These are phyloP conservation scores for Durio zibethinus DNA, from an alignment of 345 rosid genomes.

Conservation along the genomic window DNA sequence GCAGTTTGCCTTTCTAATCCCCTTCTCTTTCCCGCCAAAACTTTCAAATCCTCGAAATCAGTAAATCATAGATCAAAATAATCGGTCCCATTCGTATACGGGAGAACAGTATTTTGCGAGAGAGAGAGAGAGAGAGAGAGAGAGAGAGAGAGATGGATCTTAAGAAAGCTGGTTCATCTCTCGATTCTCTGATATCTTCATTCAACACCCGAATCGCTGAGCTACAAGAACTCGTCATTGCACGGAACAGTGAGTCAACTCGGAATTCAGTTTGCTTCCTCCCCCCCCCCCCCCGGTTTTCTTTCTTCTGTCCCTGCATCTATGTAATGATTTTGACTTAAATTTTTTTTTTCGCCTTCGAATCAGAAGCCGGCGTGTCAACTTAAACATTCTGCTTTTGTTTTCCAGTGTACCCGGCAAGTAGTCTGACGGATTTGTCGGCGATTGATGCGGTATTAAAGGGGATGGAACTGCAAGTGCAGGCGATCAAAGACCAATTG, in stretches of 20 bases:
- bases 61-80: background rate
- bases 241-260: constrained; percentile 68
- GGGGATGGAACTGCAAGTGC: constrained; percentile 81
- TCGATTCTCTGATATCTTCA: constrained; percentile 61
- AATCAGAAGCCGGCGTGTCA: background rate
- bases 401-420: constrained; percentile 74
- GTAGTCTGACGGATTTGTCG: constrained; percentile 58
- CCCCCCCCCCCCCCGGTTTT: background rate
- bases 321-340: background rate
- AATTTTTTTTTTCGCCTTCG: background rate
- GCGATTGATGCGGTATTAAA: constrained; percentile 66
- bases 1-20: background rate
- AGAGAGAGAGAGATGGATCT: constrained; percentile 47
- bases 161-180: constrained; percentile 62
- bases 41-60: constrained; percentile 1
- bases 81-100: background rate
- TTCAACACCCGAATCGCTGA: constrained; percentile 69
- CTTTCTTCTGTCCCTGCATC: background rate
- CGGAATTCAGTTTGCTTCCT: background rate
- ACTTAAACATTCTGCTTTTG: background rate
- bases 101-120: background rate
- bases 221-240: constrained; percentile 88
- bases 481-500: constrained; percentile 67
- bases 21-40: constrained; percentile 19
- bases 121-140: background rate